Evolutionary conservation across 2,329 filamentous ascomycete genomes (phyloP).

Genomic region (Scytalidium lignicola): DNA sequence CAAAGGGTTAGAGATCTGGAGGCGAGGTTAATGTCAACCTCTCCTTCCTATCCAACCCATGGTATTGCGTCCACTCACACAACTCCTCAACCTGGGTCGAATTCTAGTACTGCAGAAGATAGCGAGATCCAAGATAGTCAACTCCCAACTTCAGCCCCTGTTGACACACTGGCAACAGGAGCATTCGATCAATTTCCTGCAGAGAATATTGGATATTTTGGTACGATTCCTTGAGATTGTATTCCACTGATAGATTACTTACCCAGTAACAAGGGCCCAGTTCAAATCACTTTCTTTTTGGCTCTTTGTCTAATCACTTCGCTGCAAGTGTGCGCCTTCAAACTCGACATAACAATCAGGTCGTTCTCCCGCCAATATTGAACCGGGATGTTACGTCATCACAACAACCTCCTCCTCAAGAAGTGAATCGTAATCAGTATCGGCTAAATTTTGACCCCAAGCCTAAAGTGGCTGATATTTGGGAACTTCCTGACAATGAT

Average conservation of each 20-base stretch:
- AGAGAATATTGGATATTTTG: constrained; percentile 22
- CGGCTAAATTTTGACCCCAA: neutral
- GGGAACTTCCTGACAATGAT: neutral
- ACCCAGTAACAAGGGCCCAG: constrained; percentile 18
- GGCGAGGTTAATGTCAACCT: neutral
- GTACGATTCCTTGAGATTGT: neutral
- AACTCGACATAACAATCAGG: constrained; percentile 12
- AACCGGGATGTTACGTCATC: no score
- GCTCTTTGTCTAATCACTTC: constrained; percentile 21
- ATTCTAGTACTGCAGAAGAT: neutral
- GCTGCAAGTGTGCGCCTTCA: constrained; percentile 18
- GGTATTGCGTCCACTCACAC: neutral
- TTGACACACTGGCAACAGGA: constrained; percentile 24
- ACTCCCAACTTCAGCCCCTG: neutral
- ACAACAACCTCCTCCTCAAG: no score
- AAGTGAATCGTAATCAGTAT: no score
- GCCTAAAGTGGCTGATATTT: neutral
- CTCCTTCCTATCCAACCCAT: neutral
- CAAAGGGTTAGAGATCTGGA: constrained; percentile 1
- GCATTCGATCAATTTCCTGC: constrained; percentile 24
- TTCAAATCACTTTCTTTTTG: constrained; percentile 28
- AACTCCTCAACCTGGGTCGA: neutral
- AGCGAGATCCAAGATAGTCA: neutral
- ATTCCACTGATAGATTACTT: neutral
- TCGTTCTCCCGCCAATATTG: neutral